Percentiles rank a stretch among this genome's conserved stretches.
phyloP scores from a whole-genome alignment of 2,329 filamentous ascomycete species.

The Botrytis byssoidea region DNA sequence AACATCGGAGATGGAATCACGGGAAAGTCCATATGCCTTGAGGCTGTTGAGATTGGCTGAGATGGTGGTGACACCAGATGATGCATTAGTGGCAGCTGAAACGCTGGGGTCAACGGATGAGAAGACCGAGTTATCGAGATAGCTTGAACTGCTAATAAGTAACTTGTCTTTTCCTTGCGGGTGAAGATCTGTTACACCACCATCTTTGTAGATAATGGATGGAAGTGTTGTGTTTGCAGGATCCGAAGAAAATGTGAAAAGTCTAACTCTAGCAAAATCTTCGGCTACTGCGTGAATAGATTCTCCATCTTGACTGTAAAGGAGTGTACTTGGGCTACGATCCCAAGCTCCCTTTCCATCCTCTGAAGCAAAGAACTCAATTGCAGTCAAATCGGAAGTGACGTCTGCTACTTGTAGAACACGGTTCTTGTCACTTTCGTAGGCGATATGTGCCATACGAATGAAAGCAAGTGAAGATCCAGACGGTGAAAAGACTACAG shows the following conservation, averaged over 20 bases:
- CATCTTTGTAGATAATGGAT: slow-evolving; percentile 19
- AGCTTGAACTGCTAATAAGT: slow-evolving; percentile 59
- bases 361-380: slow-evolving; percentile 57
- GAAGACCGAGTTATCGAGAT: slow-evolving; percentile 70
- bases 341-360: slow-evolving; percentile 63
- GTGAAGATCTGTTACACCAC: slow-evolving; percentile 40
- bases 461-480: slow-evolving; percentile 71
- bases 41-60: slow-evolving; percentile 26
- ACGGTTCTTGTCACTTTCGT: slow-evolving; percentile 75
- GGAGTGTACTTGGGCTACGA: slow-evolving; percentile 47
- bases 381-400: slow-evolving; percentile 51
- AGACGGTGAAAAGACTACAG: slow-evolving; percentile 66
- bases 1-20: slow-evolving; percentile 30
- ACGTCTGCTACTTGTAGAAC: slow-evolving; percentile 63
- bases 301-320: slow-evolving; percentile 48
- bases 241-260: slow-evolving; percentile 43
- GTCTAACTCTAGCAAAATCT: slow-evolving; percentile 57
- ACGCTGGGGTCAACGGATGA: slow-evolving; percentile 43
- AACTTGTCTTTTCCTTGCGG: slow-evolving; percentile 41
- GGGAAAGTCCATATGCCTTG: slow-evolving; percentile 29
- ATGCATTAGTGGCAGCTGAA: slow-evolving; percentile 25
- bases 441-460: slow-evolving; percentile 70
- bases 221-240: slow-evolving; percentile 11
- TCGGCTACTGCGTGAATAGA: slow-evolving; percentile 71
- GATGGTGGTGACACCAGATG: slow-evolving; percentile 26